Evolutionary conservation across 441 rosid genomes (phyloP), one percentile per base, ranked within the genome.

Genomic region (Pelargonium australe): DNA sequence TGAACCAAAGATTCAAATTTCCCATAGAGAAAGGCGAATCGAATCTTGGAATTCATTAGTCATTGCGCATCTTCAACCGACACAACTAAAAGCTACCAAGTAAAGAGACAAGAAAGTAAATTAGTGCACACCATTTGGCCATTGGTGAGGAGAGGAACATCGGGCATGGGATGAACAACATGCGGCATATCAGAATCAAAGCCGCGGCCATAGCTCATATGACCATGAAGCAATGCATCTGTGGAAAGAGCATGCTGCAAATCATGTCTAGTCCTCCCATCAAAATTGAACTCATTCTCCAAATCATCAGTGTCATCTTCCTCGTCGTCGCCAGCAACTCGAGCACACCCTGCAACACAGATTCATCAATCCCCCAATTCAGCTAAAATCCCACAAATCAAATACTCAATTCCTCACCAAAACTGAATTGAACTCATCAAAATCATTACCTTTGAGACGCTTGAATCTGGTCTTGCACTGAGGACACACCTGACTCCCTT

Each of bases 251-350:
- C 71, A 5, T 66, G 71, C 49, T 71, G 74, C 72, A 72, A 28
- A 67, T 65, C 75, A n/a, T 63, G 68, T 45, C 74, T 71, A 41
- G 44, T 72, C 53, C 63, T 40, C 41, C 72, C 76, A 12, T 78
- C 73, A 19, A 81, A 78, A 76, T 71, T 76, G 79, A 85, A 77
- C 83, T 85, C 87, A 19, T 83, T 80, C 63, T 85, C 86, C 78
- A 85, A 28, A 73, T 85, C 89, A 74, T 85, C 89, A 16, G 73
- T 58, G 61, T 62, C 89, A 25, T 82, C 87, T 74, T 85, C 87
- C 68, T 85, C 89, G 16, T 85, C 85, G 45, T 85, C 89, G 1
- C 89, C 89, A 0, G 71, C 78, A 16, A 85, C 85, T 72, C 89
- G 80, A 13, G 83, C 79, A 40, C 80, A 76, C 0, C 89, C 89